These are phyloP conservation scores for Nadsonia fulvescens DNA, from an alignment of 805 yeast species.

Conservation along the genomic window DNA sequence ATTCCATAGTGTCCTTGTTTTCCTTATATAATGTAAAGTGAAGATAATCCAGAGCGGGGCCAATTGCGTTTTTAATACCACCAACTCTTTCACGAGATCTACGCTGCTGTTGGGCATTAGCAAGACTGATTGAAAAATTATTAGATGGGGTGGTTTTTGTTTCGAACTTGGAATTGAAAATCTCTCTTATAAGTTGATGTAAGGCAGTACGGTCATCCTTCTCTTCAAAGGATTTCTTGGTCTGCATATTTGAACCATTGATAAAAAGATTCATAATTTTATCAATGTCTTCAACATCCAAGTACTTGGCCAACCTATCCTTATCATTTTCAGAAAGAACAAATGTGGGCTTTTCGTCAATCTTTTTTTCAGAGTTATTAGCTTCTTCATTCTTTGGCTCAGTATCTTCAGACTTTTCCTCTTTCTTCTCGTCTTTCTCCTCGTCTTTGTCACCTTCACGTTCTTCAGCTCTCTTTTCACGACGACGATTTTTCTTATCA, in stretches of 20 bases:
- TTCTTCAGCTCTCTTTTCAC: conserved; percentile 10
- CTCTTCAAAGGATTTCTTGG: conserved; percentile 38
- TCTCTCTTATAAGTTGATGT: conserved; percentile 59
- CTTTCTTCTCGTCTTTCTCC: conserved; percentile 3
- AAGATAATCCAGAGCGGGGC: conserved; percentile 47
- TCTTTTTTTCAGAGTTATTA: too few relatives aligned
- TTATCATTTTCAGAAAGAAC: conserved; percentile 7
- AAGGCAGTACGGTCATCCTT: conserved; percentile 60
- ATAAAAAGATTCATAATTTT: conserved; percentile 36
- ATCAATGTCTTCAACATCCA: conserved; percentile 45
- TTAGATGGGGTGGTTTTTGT: conserved; percentile 57
- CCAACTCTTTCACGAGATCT: conserved; percentile 17
- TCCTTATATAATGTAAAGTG: conserved; percentile 79
- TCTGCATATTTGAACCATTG: conserved; percentile 39
- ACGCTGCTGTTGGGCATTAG: conserved; percentile 24
- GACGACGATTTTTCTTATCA: conserved; percentile 10
- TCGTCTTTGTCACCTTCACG: conserved; percentile 12
- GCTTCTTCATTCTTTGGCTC: too few relatives aligned
- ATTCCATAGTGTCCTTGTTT: conserved; percentile 95
- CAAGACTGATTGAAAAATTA: conserved; percentile 42
- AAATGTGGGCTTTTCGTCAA: conserved; percentile 2
- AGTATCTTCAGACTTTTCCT: conserved; percentile 1
- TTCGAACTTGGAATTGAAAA: conserved; percentile 60
- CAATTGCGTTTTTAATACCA: conserved; percentile 28
- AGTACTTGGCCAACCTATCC: conserved; percentile 27